Evolutionary conservation across 164 flowering plant species (phyloP).

Genomic region (Cinnamomum micranthum): DNA sequence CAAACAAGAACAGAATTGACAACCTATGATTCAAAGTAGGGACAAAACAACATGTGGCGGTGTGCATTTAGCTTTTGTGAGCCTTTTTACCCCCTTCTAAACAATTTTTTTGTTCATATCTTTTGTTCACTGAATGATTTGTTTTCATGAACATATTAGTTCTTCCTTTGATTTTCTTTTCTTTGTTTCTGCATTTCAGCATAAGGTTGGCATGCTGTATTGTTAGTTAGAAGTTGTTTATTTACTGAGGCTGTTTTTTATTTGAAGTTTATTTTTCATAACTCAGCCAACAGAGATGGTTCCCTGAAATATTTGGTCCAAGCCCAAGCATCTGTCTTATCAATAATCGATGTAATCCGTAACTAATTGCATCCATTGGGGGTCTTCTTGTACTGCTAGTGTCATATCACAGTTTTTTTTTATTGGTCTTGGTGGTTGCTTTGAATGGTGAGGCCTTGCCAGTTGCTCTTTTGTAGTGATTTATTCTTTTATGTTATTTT

Average conservation of each 20-base stretch:
- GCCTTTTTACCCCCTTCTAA: neutral
- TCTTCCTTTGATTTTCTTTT: no score
- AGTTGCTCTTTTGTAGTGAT: constrained; percentile 6
- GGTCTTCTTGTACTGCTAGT: neutral
- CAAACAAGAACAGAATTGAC: no score
- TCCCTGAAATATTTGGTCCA: neutral
- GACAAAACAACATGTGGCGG: no score
- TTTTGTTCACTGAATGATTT: no score
- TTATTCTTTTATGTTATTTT: constrained; percentile 10
- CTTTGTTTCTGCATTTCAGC: neutral
- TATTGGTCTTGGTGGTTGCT: neutral
- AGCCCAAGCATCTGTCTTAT: neutral
- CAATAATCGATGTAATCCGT: neutral
- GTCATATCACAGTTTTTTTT: neutral
- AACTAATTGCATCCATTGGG: neutral
- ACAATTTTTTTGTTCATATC: no score
- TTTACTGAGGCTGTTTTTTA: neutral
- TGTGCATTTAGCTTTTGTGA: neutral
- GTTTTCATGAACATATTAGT: no score
- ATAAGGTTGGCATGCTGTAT: neutral
- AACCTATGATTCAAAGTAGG: no score
- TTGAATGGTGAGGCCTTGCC: neutral
- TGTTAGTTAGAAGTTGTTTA: neutral
- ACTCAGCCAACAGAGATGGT: neutral
- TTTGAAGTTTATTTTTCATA: neutral